Evolutionary conservation across 495 filamentous ascomycete genomes (phyloP), one percentile per base, ranked within the genome.

Genomic region (Collariella sp.): DNA sequence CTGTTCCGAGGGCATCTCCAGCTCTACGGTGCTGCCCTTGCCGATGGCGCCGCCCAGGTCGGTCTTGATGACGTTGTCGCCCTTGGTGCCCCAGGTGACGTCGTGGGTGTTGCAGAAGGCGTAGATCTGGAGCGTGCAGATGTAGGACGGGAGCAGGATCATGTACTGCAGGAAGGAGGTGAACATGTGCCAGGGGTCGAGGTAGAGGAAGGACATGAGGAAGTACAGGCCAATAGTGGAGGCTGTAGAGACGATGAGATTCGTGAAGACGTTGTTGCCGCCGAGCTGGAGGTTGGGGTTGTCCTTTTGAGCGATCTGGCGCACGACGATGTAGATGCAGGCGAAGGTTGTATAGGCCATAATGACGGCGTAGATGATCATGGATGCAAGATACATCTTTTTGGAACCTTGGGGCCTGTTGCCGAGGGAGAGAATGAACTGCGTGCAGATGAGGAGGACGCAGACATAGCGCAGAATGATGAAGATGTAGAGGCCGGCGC

Each of bases 101-200:
- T 98, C 93, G 78, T 98, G 93, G 36, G 93, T 95, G 77, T 99
- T 99, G 78, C 93, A 99, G 70, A 99, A 97, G 34, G 93, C 93
- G 75, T 99, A 99, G 36, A 97, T 89, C 69, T 97, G 94, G 24
- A 99, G 74, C 0, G 88, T 96, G 77, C 93, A 96, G 71, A 99
- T 94, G 73, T 97, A 99, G 43, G 75, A 81, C 0, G 93, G 93
- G 22, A 99, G 76, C 24, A 99, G 81, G 44, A 88, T 77, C 65
- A 97, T 95, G 75, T 99, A 99, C 68, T 96, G 91, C n/a, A 79
- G 79, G 0, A 87, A 84, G 1, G 82, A 87, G 26, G 94, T 99
- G 72, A 97, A 87, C 89, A 99, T 95, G 75, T 99, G 93, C 94
- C 94, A 99, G 0, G 94, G 94, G 63, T 97, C 94, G 23, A 96